phyloP scores from a whole-genome alignment of 768 basidiomycete species.

The Psilocybe cyanescens region DNA sequence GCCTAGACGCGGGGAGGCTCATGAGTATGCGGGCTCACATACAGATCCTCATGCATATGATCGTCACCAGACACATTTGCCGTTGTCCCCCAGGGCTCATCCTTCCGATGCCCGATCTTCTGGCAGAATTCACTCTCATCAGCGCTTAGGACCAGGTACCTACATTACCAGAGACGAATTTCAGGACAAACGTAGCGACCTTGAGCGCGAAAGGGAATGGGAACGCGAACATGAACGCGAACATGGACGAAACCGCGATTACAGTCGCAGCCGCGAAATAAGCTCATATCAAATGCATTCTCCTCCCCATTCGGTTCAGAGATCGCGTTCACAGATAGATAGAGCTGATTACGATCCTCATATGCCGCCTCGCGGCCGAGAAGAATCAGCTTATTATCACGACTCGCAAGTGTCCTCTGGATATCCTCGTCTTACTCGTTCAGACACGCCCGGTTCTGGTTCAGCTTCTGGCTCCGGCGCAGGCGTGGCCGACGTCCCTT shows the following conservation, averaged over 20 bases:
- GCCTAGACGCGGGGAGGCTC: conserved; percentile 49
- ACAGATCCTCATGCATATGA: conserved; percentile 34
- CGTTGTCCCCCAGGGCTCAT: conserved; percentile 35
- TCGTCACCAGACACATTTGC: conserved; percentile 34
- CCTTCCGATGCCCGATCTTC: conserved; percentile 33
- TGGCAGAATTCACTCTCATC: conserved; percentile 62
- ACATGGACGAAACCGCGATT: conserved; percentile 29
- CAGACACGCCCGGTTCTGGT: conserved; percentile 62
- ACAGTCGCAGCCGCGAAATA: conserved; percentile 21
- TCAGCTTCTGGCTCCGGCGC: conserved; percentile 41
- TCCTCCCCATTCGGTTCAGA: conserved; percentile 42
- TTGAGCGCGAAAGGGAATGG: conserved; percentile 37
- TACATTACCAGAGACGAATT: conserved; percentile 59
- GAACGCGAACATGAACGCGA: conserved; percentile 40
- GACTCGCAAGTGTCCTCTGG: conserved; percentile 33
- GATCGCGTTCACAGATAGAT: conserved; percentile 33
- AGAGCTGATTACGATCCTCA: conserved; percentile 23
- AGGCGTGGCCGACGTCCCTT: conserved; percentile 40
- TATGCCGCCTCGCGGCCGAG: conserved; percentile 33
- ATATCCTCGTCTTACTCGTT: conserved; percentile 50
- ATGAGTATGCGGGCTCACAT: conserved; percentile 14
- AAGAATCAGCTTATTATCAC: conserved; percentile 42
- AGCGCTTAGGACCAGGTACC: conserved; percentile 66
- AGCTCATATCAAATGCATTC: conserved; percentile 37
- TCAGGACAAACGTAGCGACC: conserved; percentile 49